These are phyloP conservation scores for Dunaliella salina DNA, from an alignment of 163 green algal genomes.

Conservation along the genomic window DNA sequence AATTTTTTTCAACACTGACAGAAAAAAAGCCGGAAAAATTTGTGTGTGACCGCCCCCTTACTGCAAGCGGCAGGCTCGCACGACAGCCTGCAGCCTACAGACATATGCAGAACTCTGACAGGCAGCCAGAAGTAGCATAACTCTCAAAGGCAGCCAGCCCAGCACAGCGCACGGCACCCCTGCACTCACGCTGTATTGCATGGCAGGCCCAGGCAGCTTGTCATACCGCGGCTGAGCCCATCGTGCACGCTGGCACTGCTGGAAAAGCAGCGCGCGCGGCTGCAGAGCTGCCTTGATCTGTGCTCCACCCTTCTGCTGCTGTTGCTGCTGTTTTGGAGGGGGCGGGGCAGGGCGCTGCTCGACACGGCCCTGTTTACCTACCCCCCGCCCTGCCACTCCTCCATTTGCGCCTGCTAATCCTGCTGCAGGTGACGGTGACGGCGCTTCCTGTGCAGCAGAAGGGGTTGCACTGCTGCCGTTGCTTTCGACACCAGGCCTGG, in stretches of 20 bases:
- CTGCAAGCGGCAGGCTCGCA: too few relatives aligned
- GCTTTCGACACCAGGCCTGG: neutral
- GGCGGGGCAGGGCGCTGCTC: neutral
- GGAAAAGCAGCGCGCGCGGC: conserved; percentile 78
- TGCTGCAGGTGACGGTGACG: neutral
- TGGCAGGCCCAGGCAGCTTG: conserved; percentile 24
- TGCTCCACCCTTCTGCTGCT: neutral
- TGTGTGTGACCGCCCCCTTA: too few relatives aligned
- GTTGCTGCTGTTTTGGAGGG: neutral
- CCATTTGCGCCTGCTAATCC: neutral
- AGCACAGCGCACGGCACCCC: too few relatives aligned
- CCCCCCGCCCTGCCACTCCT: neutral
- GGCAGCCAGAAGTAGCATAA: too few relatives aligned
- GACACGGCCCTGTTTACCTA: too few relatives aligned
- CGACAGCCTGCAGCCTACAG: too few relatives aligned
- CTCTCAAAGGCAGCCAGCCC: too few relatives aligned
- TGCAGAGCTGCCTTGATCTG: conserved; percentile 27
- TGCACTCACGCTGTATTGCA: conserved; percentile 1
- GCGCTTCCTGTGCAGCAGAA: conserved; percentile 5
- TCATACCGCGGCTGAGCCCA: conserved; percentile 71
- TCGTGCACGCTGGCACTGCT: conserved; percentile 72
- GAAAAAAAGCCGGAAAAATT: too few relatives aligned
- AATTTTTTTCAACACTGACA: too few relatives aligned
- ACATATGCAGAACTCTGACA: too few relatives aligned
- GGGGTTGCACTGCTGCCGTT: too few relatives aligned